Conservation (phyloP, 179 eudicot species). For the Gypsophila paniculata region DNA sequence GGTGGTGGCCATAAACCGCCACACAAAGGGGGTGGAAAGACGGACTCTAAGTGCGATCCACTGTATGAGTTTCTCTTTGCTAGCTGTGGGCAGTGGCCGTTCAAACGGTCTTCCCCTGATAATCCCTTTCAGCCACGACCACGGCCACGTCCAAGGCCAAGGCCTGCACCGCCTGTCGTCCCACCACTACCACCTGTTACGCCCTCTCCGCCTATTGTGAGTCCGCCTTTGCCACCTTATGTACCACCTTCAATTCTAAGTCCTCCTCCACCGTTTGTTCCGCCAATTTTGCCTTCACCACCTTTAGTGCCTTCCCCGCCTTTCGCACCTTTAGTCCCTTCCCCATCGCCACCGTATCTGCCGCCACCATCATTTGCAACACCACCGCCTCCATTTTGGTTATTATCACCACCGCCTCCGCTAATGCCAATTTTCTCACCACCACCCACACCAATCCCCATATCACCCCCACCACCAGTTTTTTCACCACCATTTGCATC, state of each 20-base stretch:
- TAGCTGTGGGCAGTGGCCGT: conserved; percentile 34
- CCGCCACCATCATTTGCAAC: conserved; percentile 15
- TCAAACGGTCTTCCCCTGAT: conserved; percentile 22
- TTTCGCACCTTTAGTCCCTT: conserved; percentile 11
- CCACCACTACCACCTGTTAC: conserved; percentile 20
- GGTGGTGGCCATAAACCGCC: not conserved
- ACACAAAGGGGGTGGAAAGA: conserved; percentile 6
- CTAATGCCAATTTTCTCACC: not conserved
- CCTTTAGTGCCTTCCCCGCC: conserved; percentile 17
- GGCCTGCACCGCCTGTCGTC: conserved; percentile 22
- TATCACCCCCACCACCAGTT: conserved; percentile 15
- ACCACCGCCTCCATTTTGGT: conserved; percentile 13
- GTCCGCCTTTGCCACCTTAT: conserved; percentile 26
- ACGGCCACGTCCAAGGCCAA: conserved; percentile 27
- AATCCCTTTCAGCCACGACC: conserved; percentile 30
- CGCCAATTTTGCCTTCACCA: conserved; percentile 14
- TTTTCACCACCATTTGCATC: conserved; percentile 9
- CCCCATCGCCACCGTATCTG: conserved; percentile 20
- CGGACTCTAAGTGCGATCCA: conserved; percentile 30
- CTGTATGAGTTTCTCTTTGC: conserved; percentile 29
- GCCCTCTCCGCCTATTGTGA: conserved; percentile 20
- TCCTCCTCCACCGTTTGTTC: conserved; percentile 17
- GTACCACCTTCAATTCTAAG: conserved; percentile 6
- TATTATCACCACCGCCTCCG: conserved; percentile 18
- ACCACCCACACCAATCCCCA: conserved; percentile 8